Evolutionary conservation across 352 stramenopile species (phyloP), one percentile per base, ranked within the genome.

Genomic region (Globisporangium paddicum): DNA sequence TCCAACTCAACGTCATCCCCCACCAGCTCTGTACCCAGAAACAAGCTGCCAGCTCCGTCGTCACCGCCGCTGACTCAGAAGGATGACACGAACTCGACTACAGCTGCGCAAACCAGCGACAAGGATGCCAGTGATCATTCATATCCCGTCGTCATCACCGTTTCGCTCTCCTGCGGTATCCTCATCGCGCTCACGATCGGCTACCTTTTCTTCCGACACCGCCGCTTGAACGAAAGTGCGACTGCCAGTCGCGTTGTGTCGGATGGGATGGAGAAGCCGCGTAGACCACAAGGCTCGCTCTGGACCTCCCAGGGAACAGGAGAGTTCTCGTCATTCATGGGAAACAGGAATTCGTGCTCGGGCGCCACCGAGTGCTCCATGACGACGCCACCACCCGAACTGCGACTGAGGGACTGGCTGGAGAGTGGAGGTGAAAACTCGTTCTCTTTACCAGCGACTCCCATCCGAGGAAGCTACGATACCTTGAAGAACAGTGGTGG

Each of bases 151-250:
- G 45, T 62, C 45, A 54, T 62, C 21, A 37, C 35, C 21, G 30
- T 75, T 2, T 55, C 61, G 21, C 34, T 80, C 28, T 58, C 41
- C 21, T 63, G 58, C 18, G 58, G 35, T 9, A 40, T 23, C 34
- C 34, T 52, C 21, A 49, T 58, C 46, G 28, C 48, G 32, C 23
- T 63, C 21, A 53, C 38, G 5, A 56, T 58, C 21, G 58, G 58
- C 4, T 48, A 53, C 37, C 58, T 51, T 28, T 42, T 63, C 32
- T 42, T 63, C 19, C 58, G 48, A 2, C 58, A 38, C 6, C 58
- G 19, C 25, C 48, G 41, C 32, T 3, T 50, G 14, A 52, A 63
- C 18, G 47, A 56, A 28, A 48, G 41, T 11, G 37, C 48, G 3
- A 23, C 58, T 2, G 51, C 25, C 16, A 61, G 32, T 30, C 34